Base-by-base conservation (phyloP, 2,329 filamentous ascomycete genomes). In the Botrytis squamosa region DNA sequence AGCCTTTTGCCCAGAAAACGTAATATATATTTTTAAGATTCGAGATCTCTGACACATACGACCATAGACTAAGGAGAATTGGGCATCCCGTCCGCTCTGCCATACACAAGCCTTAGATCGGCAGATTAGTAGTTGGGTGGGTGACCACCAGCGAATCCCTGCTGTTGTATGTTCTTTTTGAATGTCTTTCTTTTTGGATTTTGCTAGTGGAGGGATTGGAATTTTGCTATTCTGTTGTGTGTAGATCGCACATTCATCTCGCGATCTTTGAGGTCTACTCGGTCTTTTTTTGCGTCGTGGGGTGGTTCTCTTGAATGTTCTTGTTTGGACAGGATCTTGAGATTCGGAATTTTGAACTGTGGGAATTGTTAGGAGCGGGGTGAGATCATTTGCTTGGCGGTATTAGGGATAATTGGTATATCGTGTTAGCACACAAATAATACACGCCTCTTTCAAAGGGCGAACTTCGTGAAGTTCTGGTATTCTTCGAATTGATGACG, bases 21-120 rank as follows among this genome's bases (percentile, higher is more conserved):
- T 25, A 14, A 4, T 6, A 55, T 55, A n/a, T n/a, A 52, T 7
- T 14, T 7, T 0, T 7, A 52, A 2, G n/a, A 52, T n/a, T 7
- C 10, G 7, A 0, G 0, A 0, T 0, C 7, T 0, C 4, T 7
- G 5, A 0, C 3, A 52, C 25, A 55, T 55, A 55, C 49, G 49
- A 55, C 49, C 49, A 55, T 55, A 55, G 49, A 55, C 49, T 55
- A 55, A 55, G 49, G 49, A 55, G 25, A 55, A 55, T 55, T 55
- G 49, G 49, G 49, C 49, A 55, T 55, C 49, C 49, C 49, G 49
- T 55, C 49, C 49, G 49, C 49, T 55, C 49, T 55, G 49, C 49
- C 49, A 55, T 55, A 55, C 49, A 55, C 49, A 55, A 55, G 49
- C 49, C 49, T 55, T 55, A 55, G 49, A 55, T 55, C 49, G 49